Evolutionary conservation across 257 asterid species (phyloP), one percentile per base, ranked within the genome.

Genomic region (Ophiorrhiza pumila): DNA sequence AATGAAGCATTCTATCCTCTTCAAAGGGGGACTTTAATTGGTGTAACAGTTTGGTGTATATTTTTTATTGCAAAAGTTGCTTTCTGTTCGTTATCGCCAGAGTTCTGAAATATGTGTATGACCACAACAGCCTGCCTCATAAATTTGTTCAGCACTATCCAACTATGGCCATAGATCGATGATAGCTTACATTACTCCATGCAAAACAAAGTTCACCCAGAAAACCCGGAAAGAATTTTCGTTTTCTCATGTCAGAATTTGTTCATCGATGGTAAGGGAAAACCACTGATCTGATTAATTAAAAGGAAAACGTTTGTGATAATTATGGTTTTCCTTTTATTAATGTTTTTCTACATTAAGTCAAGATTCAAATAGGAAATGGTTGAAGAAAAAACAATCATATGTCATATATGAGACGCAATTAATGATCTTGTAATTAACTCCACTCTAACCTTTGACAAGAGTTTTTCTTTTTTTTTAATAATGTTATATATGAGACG

Each of bases 1-100:
- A 68, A 60, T 32, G 52, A 46, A 64, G 22, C 49, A 39, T 23
- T 68, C 60, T 52, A 60, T 43, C 50, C 62, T 41, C 63, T 52
- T 41, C n/a, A 68, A 66, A 45, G 22, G 62, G 18, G 71, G 71
- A 67, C 66, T 61, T 41, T 68, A 78, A 65, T 37, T 25, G 25
- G 41, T 18, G 55, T 67, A 23, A 20, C 29, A n/a, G 59, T 71
- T 74, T 46, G 80, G 67, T 74, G 31, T 41, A 60, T 45, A 66
- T 41, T 58, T 70, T 41, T 55, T 53, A 74, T 55, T 56, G 12
- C 72, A 41, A 12, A 65, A 65, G 71, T 74, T 68, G 78, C 56
- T 41, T 41, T 74, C 72, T 15, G 72, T 52, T 52, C 66, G 78
- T 65, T 37, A 31, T 53, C 0, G 69, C 74, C 35, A 23, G 20